Conservation (phyloP, 2,329 filamentous ascomycete genomes). For the Biscogniauxia sp. region DNA sequence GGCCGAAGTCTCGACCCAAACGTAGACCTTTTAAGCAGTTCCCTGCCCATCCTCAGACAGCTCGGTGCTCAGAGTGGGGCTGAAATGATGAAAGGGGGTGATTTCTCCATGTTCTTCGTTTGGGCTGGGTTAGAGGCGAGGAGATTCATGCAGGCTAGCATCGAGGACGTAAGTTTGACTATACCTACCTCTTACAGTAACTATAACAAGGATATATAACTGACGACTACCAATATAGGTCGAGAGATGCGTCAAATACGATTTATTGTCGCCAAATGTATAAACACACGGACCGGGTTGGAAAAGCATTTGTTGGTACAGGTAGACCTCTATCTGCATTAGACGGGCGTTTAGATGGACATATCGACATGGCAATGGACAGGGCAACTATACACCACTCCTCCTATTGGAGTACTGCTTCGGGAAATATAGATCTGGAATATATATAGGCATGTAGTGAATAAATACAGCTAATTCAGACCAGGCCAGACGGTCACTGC, state of each 20-base stretch:
- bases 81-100: slow-evolving; percentile 66
- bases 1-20: slow-evolving; percentile 83
- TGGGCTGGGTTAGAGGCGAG: slow-evolving; percentile 90
- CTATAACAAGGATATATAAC: not conserved
- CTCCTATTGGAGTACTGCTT: not conserved
- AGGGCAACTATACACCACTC: slow-evolving; percentile 7
- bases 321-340: slow-evolving; percentile 13
- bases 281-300: slow-evolving; percentile 39
- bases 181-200: slow-evolving; percentile 5
- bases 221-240: slow-evolving; percentile 48
- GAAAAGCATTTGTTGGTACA: slow-evolving; percentile 6
- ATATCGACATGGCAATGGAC: not conserved
- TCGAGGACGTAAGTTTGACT: slow-evolving; percentile 69
- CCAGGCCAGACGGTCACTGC: not conserved
- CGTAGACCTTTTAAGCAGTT: slow-evolving; percentile 80
- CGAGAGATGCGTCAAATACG: slow-evolving; percentile 87
- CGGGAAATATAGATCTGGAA: not conserved
- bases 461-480: not conserved
- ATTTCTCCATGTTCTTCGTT: slow-evolving; percentile 82
- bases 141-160: slow-evolving; percentile 83
- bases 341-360: slow-evolving; percentile 20
- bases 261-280: slow-evolving; percentile 83
- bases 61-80: slow-evolving; percentile 76
- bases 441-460: not conserved
- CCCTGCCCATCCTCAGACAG: slow-evolving; percentile 85